Evolutionary conservation across 768 basidiomycete genomes (phyloP), one percentile per base, ranked within the genome.

Genomic region (Tricholoma furcatifolium): DNA sequence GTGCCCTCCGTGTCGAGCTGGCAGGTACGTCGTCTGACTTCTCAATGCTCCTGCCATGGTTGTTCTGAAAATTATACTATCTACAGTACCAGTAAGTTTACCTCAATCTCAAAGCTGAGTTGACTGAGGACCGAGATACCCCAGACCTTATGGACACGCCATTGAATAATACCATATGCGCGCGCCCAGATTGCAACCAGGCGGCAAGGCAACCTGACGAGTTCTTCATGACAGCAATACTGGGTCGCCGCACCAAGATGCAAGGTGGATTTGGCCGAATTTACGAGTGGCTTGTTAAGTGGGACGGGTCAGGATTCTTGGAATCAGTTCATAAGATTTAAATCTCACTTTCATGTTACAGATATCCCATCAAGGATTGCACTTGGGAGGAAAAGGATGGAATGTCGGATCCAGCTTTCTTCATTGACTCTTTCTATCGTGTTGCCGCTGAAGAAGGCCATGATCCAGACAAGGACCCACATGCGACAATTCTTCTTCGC

Each of bases 1-100:
- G 14, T 82, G 81, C 54, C 80, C 77, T 12, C 60, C 67, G 7
- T 82, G 81, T 59, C 47, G 46, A 31, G 60, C 55, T 2, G 60
- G 59, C 11, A 60, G 58, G 74, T 74, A 50, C 32, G 74, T 65
- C 12, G 27, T 49, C 11, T 53, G 53, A 21, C 15, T 20, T 47
- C 39, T 42, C 49, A 53, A 43, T n/a, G 18, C 32, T 40, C 46
- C n/a, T 36, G 17, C 14, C 20, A 30, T 31, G 15, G 30, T 4
- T 42, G 24, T 3, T 20, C 21, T 35, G 39, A 50, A 52, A 3
- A 53, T n/a, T 21, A 23, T 17, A 23, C 18, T 40, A 45, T 23
- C 17, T 44, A 20, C 48, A 56, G 56, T 43, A 56, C 48, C 27
- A 63, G 53, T 55, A 48, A 43, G 54, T 59, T 41, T 58, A 38